Conservation (phyloP, 2,329 filamentous ascomycete genomes). For the Scedosporium apiospermum region DNA sequence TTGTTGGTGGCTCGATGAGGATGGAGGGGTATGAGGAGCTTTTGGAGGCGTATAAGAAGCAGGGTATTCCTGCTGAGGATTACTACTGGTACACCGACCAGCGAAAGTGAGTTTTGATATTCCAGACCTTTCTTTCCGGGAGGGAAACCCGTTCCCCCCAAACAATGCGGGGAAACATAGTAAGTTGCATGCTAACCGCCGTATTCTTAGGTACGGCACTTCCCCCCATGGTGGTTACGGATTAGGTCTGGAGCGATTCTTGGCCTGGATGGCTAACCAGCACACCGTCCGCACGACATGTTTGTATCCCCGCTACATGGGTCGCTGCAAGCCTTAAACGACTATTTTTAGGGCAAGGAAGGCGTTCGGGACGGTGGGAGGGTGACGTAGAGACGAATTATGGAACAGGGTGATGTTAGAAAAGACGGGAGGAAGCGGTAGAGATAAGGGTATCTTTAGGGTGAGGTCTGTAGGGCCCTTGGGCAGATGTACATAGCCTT, state of each 20-base stretch:
- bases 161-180: not conserved
- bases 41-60: slow-evolving; percentile 76
- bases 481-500: not conserved
- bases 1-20: slow-evolving; percentile 94
- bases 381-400: not conserved
- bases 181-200: slow-evolving; percentile 9
- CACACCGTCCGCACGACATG: slow-evolving; percentile 58
- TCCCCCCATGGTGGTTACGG: slow-evolving; percentile 91
- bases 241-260: slow-evolving; percentile 73
- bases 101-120: slow-evolving; percentile 60
- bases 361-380: not conserved
- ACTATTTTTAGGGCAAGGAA: not conserved
- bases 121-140: not conserved
- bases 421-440: not conserved
- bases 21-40: slow-evolving; percentile 87
- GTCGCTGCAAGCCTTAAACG: slow-evolving; percentile 63
- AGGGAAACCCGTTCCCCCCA: too few species aligned
- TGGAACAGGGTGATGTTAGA: not conserved
- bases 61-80: slow-evolving; percentile 72
- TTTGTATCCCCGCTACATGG: slow-evolving; percentile 74
- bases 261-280: slow-evolving; percentile 55
- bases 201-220: slow-evolving; percentile 62
- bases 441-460: not conserved
- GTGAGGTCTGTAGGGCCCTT: not conserved
- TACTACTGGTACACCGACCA: slow-evolving; percentile 99